Evolutionary conservation across 306 rosid species (phyloP).

Genomic region (Chamaecrista fasciculata): DNA sequence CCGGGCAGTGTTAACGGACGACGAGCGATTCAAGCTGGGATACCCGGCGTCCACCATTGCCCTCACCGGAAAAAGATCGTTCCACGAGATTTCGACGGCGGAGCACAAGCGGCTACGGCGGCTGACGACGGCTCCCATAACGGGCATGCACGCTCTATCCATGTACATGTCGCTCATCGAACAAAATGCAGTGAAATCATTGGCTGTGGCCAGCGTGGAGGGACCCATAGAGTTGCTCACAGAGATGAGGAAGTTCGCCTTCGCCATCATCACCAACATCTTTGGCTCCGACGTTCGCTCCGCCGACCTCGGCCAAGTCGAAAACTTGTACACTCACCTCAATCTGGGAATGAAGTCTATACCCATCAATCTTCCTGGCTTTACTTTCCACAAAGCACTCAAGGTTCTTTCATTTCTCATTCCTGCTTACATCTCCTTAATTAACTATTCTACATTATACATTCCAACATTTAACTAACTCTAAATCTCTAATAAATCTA

Average conservation of each 20-base stretch:
- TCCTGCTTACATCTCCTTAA: no score
- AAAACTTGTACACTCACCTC: slow-evolving; percentile 43
- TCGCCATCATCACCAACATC: slow-evolving; percentile 49
- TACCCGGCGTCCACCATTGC: slow-evolving; percentile 40
- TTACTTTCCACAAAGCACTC: slow-evolving; percentile 60
- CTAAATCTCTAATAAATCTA: no score
- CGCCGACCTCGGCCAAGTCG: slow-evolving; percentile 35
- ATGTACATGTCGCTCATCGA: slow-evolving; percentile 43
- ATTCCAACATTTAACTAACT: no score
- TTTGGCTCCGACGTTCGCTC: slow-evolving; percentile 43
- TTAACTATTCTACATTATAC: not conserved
- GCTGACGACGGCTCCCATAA: slow-evolving; percentile 56
- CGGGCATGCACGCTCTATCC: slow-evolving; percentile 56
- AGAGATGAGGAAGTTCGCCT: slow-evolving; percentile 61
- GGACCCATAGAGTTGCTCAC: slow-evolving; percentile 47
- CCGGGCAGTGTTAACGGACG: slow-evolving; percentile 35
- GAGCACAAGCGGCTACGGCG: slow-evolving; percentile 74
- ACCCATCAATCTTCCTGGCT: slow-evolving; percentile 67
- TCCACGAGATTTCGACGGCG: slow-evolving; percentile 37
- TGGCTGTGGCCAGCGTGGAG: slow-evolving; percentile 21
- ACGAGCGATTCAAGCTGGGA: slow-evolving; percentile 35
- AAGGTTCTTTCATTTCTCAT: slow-evolving; percentile 39
- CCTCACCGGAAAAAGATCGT: slow-evolving; percentile 40
- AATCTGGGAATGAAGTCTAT: slow-evolving; percentile 58
- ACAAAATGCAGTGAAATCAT: slow-evolving; percentile 2